Percentiles rank a stretch among this genome's conserved stretches.
Evolutionary conservation across 345 rosid species (phyloP).

Genomic region (Draba incana): DNA sequence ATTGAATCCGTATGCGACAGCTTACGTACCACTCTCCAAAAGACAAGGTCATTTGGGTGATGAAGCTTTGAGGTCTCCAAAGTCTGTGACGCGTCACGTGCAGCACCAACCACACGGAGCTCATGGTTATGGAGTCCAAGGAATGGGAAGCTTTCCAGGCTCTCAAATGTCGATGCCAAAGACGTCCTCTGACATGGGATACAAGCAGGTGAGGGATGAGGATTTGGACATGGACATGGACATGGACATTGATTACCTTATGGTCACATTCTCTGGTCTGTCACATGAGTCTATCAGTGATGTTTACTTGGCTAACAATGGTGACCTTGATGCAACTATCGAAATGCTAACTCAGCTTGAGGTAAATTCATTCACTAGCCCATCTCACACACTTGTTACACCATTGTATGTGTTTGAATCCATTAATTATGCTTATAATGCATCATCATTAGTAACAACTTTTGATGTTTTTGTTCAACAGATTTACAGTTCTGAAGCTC

Average conservation of each 20-base stretch:
- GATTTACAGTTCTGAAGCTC: constrained; percentile 56
- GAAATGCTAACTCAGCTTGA: constrained; percentile 89
- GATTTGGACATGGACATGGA: constrained; percentile 64
- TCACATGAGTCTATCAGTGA: constrained; percentile 73
- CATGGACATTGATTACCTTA: constrained; percentile 70
- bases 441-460: not conserved
- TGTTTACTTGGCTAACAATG: constrained; percentile 71
- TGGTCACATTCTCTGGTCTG: constrained; percentile 62
- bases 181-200: constrained; percentile 37
- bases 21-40: constrained; percentile 73
- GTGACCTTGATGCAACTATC: constrained; percentile 74
- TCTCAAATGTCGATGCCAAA: constrained; percentile 39
- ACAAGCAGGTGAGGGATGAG: constrained; percentile 58
- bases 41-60: constrained; percentile 46
- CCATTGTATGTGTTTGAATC: not conserved
- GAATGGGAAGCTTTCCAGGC: constrained; percentile 25
- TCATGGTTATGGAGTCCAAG: constrained; percentile 37
- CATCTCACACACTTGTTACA: not conserved
- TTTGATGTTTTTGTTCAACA: constrained; percentile 36
- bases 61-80: constrained; percentile 41
- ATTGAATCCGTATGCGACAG: constrained; percentile 77
- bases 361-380: constrained; percentile 47
- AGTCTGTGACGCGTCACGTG: constrained; percentile 34
- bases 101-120: constrained; percentile 44
- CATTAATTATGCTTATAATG: not conserved